phyloP scores from a whole-genome alignment of 768 basidiomycete genomes.

The Tricholoma hemisulphureum region DNA sequence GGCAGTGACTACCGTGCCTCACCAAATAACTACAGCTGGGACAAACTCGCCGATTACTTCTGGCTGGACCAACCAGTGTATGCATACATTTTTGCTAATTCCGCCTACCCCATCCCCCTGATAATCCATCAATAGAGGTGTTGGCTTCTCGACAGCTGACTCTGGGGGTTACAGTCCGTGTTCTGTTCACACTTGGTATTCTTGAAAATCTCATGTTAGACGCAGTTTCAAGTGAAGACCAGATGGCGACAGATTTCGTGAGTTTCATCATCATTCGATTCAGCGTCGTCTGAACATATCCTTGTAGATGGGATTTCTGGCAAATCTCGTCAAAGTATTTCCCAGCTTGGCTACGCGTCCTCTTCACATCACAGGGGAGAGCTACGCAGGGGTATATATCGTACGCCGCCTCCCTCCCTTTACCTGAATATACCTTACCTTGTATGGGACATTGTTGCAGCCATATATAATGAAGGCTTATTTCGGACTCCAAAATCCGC shows the following conservation, averaged over 20 bases:
- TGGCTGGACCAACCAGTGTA: conserved; percentile 77
- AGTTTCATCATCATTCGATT: conserved; percentile 17
- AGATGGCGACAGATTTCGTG: conserved; percentile 59
- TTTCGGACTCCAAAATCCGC: conserved; percentile 60
- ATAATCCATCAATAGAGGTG: conserved; percentile 38
- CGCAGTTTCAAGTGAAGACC: conserved; percentile 59
- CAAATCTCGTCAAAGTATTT: conserved; percentile 72
- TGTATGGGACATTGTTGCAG: conserved; percentile 30
- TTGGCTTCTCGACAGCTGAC: conserved; percentile 66
- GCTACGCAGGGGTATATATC: conserved; percentile 74
- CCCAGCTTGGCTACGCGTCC: conserved; percentile 66
- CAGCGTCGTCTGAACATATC: conserved; percentile 3
- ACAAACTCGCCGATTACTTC: conserved; percentile 59
- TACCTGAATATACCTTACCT: background rate
- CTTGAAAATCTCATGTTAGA: background rate
- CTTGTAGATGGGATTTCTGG: conserved; percentile 65
- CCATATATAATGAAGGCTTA: conserved; percentile 77
- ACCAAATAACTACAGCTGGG: conserved; percentile 58
- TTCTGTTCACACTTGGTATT: background rate
- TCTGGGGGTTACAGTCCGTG: conserved; percentile 55
- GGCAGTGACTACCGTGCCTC: conserved; percentile 47
- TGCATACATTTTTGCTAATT: background rate
- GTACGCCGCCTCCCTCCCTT: conserved; percentile 31
- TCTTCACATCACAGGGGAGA: conserved; percentile 68
- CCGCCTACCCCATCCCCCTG: background rate